Base-by-base conservation (phyloP, 2,329 filamentous ascomycete genomes). In the Colletotrichum sidae region DNA sequence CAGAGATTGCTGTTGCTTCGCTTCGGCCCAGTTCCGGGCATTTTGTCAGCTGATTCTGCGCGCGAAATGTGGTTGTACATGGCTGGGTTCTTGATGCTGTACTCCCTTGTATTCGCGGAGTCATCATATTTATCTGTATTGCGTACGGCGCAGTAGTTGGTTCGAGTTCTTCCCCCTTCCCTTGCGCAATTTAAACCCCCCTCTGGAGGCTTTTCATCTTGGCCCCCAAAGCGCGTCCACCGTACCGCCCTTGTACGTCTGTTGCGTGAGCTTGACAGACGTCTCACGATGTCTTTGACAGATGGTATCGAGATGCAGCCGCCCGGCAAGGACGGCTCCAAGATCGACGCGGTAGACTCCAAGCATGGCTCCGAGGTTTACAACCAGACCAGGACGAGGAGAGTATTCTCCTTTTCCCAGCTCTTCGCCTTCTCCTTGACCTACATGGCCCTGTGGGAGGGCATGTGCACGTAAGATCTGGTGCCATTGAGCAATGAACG, bases 381-480 rank as follows among this genome's bases (percentile, higher is more conserved):
- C 45, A 50, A 37, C n/a, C 46, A 58, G 37, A 58, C 55, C 9
- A 41, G 55, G 3, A 58, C 55, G 9, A 34, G 46, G 15, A 58
- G 45, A 11, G 17, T 58, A 17, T 58, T 58, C 25, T 58, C 55
- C 13, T 58, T 58, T 46, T 58, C 55, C 12, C 55, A 58, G 37
- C 45, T 58, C 11, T 58, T 58, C 5, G 55, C 55, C 2, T 58
- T 58, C 25, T 58, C 55, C 13, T 33, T 58, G 37, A 58, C 55
- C 1, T 58, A 58, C 25, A 58, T 58, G 55, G 45, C 55, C 37
- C 38, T 58, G 1, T 58, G 55, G 55, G 55, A 58, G 25, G 55
- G 46, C 44, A 58, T 58, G 55, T 58, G 55, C 45, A 58, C 55
- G 55, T 58, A 58, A 49, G 55, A 35, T n/a, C n/a, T 35, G 6